These are phyloP conservation scores for Fusarium algeriense DNA, from an alignment of 2,329 filamentous ascomycete species.

Conservation along the genomic window DNA sequence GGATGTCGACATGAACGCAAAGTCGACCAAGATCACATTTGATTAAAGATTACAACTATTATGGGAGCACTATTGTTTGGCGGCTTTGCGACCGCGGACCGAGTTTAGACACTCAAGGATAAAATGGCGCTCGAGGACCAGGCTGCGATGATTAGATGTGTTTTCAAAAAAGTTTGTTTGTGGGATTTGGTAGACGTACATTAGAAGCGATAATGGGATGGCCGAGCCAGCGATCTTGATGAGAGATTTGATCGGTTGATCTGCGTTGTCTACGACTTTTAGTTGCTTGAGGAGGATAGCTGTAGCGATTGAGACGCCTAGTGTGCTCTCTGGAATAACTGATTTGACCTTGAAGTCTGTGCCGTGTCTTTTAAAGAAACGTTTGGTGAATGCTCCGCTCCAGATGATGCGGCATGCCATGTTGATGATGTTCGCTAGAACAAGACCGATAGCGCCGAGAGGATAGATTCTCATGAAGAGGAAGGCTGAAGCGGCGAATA, in stretches of 20 bases:
- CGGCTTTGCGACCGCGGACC: constrained; percentile 52
- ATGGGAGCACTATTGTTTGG: constrained; percentile 46
- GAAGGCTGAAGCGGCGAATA: constrained; percentile 81
- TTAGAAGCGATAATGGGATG: constrained; percentile 63
- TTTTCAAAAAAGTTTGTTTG: constrained; percentile 27
- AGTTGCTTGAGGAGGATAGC: constrained; percentile 46
- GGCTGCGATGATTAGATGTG: constrained; percentile 56
- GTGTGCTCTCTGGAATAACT: constrained; percentile 47
- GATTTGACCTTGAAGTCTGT: constrained; percentile 46
- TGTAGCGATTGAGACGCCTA: constrained; percentile 47
- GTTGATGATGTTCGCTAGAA: constrained; percentile 89
- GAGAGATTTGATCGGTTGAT: constrained; percentile 52
- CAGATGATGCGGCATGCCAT: constrained; percentile 88
- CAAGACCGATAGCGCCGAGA: constrained; percentile 82
- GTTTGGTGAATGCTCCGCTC: constrained; percentile 78
- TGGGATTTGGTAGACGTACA: constrained; percentile 66
- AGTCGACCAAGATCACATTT: constrained; percentile 93
- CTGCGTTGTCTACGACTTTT: constrained; percentile 40
- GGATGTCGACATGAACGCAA: constrained; percentile 84
- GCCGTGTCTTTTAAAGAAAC: constrained; percentile 68
- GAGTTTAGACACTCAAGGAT: constrained; percentile 64
- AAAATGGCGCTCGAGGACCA: constrained; percentile 66
- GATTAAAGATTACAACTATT: constrained; percentile 61
- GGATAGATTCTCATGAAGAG: constrained; percentile 76
- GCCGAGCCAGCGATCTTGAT: constrained; percentile 64